These are phyloP conservation scores for Leccinum truebloodii DNA, from an alignment of 768 basidiomycete genomes.

Conservation along the genomic window DNA sequence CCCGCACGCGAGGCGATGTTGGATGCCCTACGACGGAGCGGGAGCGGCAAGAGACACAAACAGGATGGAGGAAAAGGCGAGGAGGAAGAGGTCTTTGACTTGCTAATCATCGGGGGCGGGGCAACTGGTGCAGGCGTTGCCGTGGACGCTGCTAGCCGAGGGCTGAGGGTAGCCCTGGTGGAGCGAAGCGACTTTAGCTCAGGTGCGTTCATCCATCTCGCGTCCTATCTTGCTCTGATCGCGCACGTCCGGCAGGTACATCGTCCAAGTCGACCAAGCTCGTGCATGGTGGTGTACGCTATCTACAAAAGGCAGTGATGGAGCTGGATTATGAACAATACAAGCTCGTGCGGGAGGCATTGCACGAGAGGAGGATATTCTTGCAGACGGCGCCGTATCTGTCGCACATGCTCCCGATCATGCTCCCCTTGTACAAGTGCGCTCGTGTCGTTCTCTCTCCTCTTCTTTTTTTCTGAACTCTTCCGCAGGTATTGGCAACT, in stretches of 20 bases:
- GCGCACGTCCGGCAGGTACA: slow-evolving; percentile 56
- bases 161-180: slow-evolving; percentile 89
- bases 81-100: slow-evolving; percentile 65
- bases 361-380: slow-evolving; percentile 92
- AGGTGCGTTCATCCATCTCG: slow-evolving; percentile 46
- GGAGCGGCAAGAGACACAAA: not conserved
- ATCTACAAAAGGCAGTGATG: slow-evolving; percentile 94
- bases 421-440: slow-evolving; percentile 94
- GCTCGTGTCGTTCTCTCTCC: slow-evolving; percentile 17
- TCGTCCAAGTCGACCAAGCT: slow-evolving; percentile 98
- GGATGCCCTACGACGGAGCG: slow-evolving; percentile 41
- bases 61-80: slow-evolving; percentile 44
- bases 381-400: slow-evolving; percentile 95
- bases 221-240: not conserved
- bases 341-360: slow-evolving; percentile 94
- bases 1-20: slow-evolving; percentile 71
- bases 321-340: slow-evolving; percentile 96
- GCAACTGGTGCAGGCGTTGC: slow-evolving; percentile 98
- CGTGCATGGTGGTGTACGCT: slow-evolving; percentile 96
- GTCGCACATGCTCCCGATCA: slow-evolving; percentile 91
- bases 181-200: slow-evolving; percentile 91
- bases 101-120: slow-evolving; percentile 89
- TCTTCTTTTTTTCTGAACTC: slow-evolving; percentile 6
- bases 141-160: slow-evolving; percentile 89
- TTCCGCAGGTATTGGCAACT: slow-evolving; percentile 85